Percentiles rank a stretch among this genome's conserved stretches.
phyloP scores from a whole-genome alignment of 768 basidiomycete species.

The Tricholoma saponaceum region DNA sequence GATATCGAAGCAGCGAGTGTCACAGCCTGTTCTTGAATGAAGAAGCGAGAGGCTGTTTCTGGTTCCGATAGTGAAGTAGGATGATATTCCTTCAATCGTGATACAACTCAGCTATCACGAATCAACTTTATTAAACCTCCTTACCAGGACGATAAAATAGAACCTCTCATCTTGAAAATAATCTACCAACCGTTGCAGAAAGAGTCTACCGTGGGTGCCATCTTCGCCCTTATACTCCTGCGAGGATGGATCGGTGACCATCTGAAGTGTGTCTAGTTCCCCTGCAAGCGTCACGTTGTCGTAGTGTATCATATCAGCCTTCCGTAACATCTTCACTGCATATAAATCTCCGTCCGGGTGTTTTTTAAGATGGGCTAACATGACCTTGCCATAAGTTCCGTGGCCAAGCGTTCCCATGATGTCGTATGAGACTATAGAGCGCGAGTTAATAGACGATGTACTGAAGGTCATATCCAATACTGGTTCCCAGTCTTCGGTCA shows the following conservation, averaged over 20 bases:
- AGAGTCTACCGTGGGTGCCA: slow-evolving; percentile 9
- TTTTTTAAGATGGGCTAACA: slow-evolving; percentile 15
- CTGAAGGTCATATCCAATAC: not conserved
- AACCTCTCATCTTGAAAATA: slow-evolving; percentile 17
- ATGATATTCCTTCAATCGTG: slow-evolving; percentile 24
- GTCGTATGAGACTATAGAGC: slow-evolving; percentile 6
- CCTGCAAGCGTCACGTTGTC: slow-evolving; percentile 5
- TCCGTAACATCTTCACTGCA: slow-evolving; percentile 21
- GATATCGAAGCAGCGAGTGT: slow-evolving; percentile 10
- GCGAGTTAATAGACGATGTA: not conserved
- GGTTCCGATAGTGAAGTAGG: slow-evolving; percentile 26
- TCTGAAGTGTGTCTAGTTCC: slow-evolving; percentile 19
- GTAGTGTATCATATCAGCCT: not conserved
- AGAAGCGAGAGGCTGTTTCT: slow-evolving; percentile 22
- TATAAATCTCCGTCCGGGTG: slow-evolving; percentile 7
- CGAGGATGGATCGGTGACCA: slow-evolving; percentile 12
- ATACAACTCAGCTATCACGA: not conserved
- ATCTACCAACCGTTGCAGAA: slow-evolving; percentile 20
- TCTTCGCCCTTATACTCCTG: not conserved
- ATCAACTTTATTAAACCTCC: not conserved
- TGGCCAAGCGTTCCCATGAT: slow-evolving; percentile 17
- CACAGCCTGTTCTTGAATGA: slow-evolving; percentile 2
- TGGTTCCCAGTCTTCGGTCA: not conserved
- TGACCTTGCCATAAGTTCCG: slow-evolving; percentile 23
- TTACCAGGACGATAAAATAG: slow-evolving; percentile 24